These are phyloP conservation scores for Nemania serpens DNA, from an alignment of 2,329 filamentous ascomycete species.

Conservation along the genomic window DNA sequence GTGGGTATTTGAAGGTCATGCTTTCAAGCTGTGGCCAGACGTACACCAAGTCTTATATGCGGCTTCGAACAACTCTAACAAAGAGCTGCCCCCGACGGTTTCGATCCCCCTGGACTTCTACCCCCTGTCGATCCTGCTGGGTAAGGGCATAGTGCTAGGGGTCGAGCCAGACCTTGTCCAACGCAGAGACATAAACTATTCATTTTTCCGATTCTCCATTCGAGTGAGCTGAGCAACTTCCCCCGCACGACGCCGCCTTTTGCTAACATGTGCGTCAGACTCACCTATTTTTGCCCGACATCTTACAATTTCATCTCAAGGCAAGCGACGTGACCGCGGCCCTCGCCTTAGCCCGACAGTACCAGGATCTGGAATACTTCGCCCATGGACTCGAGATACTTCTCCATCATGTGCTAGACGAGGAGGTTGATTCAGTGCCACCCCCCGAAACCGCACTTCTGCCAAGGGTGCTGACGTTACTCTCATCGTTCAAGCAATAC, in stretches of 20 bases:
- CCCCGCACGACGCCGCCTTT: neutral
- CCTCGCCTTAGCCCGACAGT: slow-evolving; percentile 80
- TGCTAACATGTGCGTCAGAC: slow-evolving; percentile 59
- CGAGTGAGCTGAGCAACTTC: slow-evolving; percentile 64
- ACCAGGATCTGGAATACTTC: slow-evolving; percentile 87
- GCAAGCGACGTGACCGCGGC: slow-evolving; percentile 80
- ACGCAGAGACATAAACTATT: slow-evolving; percentile 87
- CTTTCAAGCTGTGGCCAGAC: slow-evolving; percentile 87
- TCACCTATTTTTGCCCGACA: slow-evolving; percentile 87
- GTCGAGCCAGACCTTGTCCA: slow-evolving; percentile 94
- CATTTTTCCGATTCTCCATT: slow-evolving; percentile 85
- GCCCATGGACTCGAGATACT: slow-evolving; percentile 90
- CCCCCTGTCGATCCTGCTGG: slow-evolving; percentile 83
- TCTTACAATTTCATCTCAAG: slow-evolving; percentile 78
- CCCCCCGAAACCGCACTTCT: slow-evolving; percentile 67
- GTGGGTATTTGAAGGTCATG: slow-evolving; percentile 90
- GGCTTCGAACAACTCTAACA: slow-evolving; percentile 65
- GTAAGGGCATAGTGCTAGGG: slow-evolving; percentile 87
- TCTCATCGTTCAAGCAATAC: slow-evolving; percentile 80
- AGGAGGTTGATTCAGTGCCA: slow-evolving; percentile 80
- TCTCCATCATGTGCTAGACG: slow-evolving; percentile 89
- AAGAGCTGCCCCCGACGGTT: slow-evolving; percentile 75
- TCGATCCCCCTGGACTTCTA: slow-evolving; percentile 92
- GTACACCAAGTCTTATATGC: slow-evolving; percentile 81
- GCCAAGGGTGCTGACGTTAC: slow-evolving; percentile 64